Conservation (phyloP, 2,329 filamentous ascomycete genomes). For the Byssothecium circinans region DNA sequence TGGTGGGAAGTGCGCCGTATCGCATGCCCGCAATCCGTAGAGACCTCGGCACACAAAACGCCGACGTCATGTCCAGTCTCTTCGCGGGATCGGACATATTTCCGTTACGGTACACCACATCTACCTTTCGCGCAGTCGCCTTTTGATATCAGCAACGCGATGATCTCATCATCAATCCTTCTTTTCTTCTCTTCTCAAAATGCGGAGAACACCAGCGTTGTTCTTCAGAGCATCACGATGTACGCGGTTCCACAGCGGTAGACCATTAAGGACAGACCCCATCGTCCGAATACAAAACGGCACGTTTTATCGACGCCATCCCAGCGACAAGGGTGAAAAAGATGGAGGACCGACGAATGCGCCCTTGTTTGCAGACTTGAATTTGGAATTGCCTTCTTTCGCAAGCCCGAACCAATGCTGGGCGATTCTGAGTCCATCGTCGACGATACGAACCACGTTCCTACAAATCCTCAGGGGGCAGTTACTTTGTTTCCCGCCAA, state of each 20-base stretch:
- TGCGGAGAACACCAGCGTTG: slow-evolving; percentile 34
- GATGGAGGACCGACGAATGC: slow-evolving; percentile 61
- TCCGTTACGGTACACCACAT: slow-evolving; percentile 21
- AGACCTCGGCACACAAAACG: slow-evolving; percentile 26
- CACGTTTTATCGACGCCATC: slow-evolving; percentile 81
- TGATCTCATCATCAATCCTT: background rate
- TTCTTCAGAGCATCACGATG: slow-evolving; percentile 34
- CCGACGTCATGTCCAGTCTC: slow-evolving; percentile 24
- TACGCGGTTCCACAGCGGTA: slow-evolving; percentile 14
- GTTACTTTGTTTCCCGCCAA: slow-evolving; percentile 73
- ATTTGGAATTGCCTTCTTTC: slow-evolving; percentile 67
- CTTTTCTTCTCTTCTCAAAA: slow-evolving; percentile 19
- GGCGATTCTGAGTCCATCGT: slow-evolving; percentile 80
- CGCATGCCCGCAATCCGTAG: background rate
- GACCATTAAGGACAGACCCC: slow-evolving; percentile 23
- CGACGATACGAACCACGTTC: slow-evolving; percentile 79
- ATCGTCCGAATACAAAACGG: slow-evolving; percentile 57
- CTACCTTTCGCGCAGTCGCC: slow-evolving; percentile 10
- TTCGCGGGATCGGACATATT: slow-evolving; percentile 24
- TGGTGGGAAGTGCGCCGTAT: slow-evolving; percentile 1
- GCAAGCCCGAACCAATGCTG: slow-evolving; percentile 63
- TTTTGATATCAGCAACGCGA: slow-evolving; percentile 6
- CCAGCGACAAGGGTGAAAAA: slow-evolving; percentile 42
- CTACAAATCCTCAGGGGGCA: slow-evolving; percentile 76
- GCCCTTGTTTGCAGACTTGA: slow-evolving; percentile 71